phyloP scores from a whole-genome alignment of 139 green algal species.

The Coelastrella sp. region DNA sequence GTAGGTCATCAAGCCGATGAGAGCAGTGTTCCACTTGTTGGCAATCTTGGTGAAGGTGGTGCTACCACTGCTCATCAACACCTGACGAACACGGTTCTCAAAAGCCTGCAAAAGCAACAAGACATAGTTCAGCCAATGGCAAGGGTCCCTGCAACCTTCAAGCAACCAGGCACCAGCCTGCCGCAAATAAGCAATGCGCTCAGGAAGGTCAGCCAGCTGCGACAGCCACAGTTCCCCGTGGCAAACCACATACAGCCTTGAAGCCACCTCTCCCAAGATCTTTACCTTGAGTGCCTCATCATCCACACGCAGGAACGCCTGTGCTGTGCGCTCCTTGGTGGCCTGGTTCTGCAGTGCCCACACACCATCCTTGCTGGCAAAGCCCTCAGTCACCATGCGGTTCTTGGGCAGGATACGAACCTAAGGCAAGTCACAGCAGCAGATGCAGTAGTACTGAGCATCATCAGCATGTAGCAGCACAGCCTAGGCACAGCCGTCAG shows the following conservation, averaged over 20 bases:
- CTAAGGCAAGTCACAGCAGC: constrained; percentile 41
- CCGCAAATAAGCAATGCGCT: too few species aligned
- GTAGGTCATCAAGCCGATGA: constrained; percentile 99
- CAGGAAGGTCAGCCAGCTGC: too few species aligned
- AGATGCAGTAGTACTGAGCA: too few species aligned
- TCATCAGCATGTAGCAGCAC: background rate
- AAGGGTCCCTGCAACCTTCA: too few species aligned
- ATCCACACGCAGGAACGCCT: constrained; percentile 96
- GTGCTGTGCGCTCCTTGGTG: constrained; percentile 97
- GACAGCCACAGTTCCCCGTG: too few species aligned
- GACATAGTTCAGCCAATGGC: background rate
- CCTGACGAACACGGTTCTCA: constrained; percentile 88
- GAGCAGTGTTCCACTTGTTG: constrained; percentile 99
- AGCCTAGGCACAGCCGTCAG: background rate
- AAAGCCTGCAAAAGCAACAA: background rate
- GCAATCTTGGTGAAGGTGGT: constrained; percentile 99
- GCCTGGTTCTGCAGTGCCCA: constrained; percentile 98
- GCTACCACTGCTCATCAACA: constrained; percentile 97
- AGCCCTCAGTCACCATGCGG: constrained; percentile 89
- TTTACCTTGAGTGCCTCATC: constrained; percentile 97
- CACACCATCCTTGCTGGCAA: constrained; percentile 96
- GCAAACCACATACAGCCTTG: too few species aligned
- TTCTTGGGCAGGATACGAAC: constrained; percentile 98
- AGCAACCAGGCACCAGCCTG: too few species aligned
- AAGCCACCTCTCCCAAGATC: too few species aligned